Evolutionary conservation across 495 filamentous ascomycete species (phyloP).

Genomic region (Aspergillus indologenus): DNA sequence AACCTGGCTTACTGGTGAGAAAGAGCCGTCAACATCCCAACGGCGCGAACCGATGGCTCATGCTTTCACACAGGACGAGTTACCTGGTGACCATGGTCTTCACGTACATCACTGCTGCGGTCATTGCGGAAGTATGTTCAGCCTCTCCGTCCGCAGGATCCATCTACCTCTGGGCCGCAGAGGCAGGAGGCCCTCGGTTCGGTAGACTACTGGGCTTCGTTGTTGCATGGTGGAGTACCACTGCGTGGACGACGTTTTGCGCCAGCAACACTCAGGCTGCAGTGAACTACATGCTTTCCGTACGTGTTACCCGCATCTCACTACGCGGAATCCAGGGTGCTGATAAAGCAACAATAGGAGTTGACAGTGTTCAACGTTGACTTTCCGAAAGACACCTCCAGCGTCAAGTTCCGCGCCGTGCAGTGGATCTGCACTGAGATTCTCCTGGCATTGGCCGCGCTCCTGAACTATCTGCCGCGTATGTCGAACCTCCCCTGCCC

Average conservation of each 20-base stretch:
- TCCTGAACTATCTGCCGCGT: conserved; percentile 47
- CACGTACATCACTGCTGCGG: conserved; percentile 55
- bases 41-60: no score
- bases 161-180: conserved; percentile 57
- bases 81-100: conserved; percentile 55
- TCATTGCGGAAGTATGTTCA: conserved; percentile 55
- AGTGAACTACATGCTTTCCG: conserved; percentile 54
- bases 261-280: conserved; percentile 54
- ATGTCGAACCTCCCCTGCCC: conserved; percentile 13
- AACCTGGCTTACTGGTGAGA: conserved; percentile 52
- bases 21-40: no score
- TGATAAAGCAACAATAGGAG: conserved; percentile 32
- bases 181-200: conserved; percentile 51
- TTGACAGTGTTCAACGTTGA: conserved; percentile 51
- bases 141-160: conserved; percentile 54
- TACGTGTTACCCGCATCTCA: conserved; percentile 16
- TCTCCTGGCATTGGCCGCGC: conserved; percentile 44
- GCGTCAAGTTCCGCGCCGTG: conserved; percentile 53
- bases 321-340: neutral
- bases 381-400: conserved; percentile 45
- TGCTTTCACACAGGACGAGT: conserved; percentile 41
- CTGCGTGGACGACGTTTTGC: conserved; percentile 57
- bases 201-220: conserved; percentile 53
- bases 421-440: conserved; percentile 54
- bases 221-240: conserved; percentile 59